Base-by-base conservation (phyloP, 2,329 filamentous ascomycete species). In the Ophiocordyceps robertsii region DNA sequence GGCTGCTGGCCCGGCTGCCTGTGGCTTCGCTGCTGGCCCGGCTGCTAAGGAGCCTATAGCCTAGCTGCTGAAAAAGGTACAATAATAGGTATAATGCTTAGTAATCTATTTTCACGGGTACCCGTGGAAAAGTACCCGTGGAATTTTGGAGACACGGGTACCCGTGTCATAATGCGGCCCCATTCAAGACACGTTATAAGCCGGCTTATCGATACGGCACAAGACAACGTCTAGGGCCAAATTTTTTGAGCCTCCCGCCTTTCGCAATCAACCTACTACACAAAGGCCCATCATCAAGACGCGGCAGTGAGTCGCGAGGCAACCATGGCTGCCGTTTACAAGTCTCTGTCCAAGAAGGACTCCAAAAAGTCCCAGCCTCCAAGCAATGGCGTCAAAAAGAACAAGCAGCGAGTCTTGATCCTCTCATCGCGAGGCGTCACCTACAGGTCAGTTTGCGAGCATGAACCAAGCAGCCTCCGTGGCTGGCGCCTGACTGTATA, bases 361-460 rank as follows among this genome's bases (percentile, higher is more conserved):
- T 63, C 64, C 46, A 62, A 66, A 40, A 73, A 74, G 51, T 57
- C 64, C 40, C 70, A 77, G 38, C 66, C 59, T 29, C 64, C 61
- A 41, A 65, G 60, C 47, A 70, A 68, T 60, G 69, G 68, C 45
- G 54, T 67, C 38, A 72, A 66, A 58, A 82, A 73, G 64, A 82
- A 80, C 59, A 81, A 77, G 67, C 79, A 82, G 63, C 72, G 88
- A 55, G 84, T 96, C 41, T 70, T 98, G 49, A 89, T 96, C 56
- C 72, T 98, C 53, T 92, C 86, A 24, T 95, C 89, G 21, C 74
- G 92, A 68, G 92, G 92, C 49, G 86, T 96, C 42, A 95, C 90
- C 30, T 88, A 85, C 64, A 76, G 84, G 82, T 88, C 67, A 46
- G 68, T 49, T 13, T 27, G 40, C 7, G 5, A 17, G 6, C 39